Conservation (phyloP, 2,329 filamentous ascomycete species). For the Plenodomus tracheiphilus region DNA sequence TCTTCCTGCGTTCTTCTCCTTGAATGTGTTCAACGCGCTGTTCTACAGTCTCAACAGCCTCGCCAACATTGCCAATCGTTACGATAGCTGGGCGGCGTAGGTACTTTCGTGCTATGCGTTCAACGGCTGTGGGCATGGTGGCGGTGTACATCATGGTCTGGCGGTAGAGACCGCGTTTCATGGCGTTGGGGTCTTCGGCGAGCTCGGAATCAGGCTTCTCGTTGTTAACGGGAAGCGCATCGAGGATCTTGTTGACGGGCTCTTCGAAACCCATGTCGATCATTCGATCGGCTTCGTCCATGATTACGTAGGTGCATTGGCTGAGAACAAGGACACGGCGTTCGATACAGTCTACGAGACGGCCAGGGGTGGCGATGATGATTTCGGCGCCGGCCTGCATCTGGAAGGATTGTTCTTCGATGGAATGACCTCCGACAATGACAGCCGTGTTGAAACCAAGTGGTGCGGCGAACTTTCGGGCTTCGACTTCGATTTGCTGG, state of each 20-base stretch:
- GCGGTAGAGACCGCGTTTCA: slow-evolving; percentile 83
- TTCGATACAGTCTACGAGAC: slow-evolving; percentile 96
- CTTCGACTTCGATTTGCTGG: slow-evolving; percentile 95
- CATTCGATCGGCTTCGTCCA: slow-evolving; percentile 99
- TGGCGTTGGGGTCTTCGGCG: slow-evolving; percentile 82
- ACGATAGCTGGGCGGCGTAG: slow-evolving; percentile 90
- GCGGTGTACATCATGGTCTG: slow-evolving; percentile 99
- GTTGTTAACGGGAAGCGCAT: slow-evolving; percentile 87
- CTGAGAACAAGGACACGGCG: slow-evolving; percentile 84
- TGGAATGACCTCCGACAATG: slow-evolving; percentile 94
- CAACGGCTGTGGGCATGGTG: slow-evolving; percentile 91
- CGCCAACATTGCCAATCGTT: slow-evolving; percentile 90
- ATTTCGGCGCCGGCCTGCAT: slow-evolving; percentile 94
- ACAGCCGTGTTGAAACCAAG: slow-evolving; percentile 94
- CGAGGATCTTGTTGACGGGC: slow-evolving; percentile 94
- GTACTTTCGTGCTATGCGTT: slow-evolving; percentile 97
- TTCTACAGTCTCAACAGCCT: slow-evolving; percentile 97
- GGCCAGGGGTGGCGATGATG: slow-evolving; percentile 96
- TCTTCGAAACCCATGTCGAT: slow-evolving; percentile 98
- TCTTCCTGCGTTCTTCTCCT: slow-evolving; percentile 95
- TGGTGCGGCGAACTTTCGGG: slow-evolving; percentile 86
- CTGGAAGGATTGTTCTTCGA: slow-evolving; percentile 91
- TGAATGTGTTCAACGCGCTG: slow-evolving; percentile 91
- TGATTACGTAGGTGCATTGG: slow-evolving; percentile 98
- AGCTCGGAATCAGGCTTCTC: slow-evolving; percentile 94